Conservation (phyloP, 441 rosid genomes). For the Erodium texanum region DNA sequence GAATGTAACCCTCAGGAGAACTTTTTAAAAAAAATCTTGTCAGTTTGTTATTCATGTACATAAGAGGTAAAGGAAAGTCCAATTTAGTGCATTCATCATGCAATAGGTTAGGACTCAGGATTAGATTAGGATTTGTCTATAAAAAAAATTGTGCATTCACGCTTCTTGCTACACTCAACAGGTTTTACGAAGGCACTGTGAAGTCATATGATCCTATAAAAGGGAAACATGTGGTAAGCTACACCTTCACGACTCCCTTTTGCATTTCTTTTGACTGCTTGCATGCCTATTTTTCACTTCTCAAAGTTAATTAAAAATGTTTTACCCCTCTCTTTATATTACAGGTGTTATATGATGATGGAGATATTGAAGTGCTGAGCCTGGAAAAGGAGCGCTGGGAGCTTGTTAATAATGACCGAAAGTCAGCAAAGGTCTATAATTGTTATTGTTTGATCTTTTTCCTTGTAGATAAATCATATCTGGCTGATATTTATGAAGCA, state of each 20-base stretch:
- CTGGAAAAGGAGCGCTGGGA: slow-evolving; percentile 95
- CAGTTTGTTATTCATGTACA: slow-evolving; percentile 1
- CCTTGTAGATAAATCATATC: slow-evolving; percentile 7
- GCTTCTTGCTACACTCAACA: slow-evolving; percentile 28
- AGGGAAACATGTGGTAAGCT: slow-evolving; percentile 84
- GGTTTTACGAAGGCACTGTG: slow-evolving; percentile 93
- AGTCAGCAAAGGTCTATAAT: slow-evolving; percentile 54
- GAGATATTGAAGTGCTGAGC: slow-evolving; percentile 89
- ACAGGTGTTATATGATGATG: slow-evolving; percentile 88
- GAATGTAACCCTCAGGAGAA: neutral
- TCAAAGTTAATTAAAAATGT: neutral
- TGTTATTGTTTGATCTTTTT: slow-evolving; percentile 9
- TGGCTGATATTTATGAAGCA: slow-evolving; percentile 3
- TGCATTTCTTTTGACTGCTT: neutral
- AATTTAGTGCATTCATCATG: too few species aligned
- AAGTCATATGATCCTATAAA: slow-evolving; percentile 91
- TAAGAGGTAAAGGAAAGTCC: neutral
- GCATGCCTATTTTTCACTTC: slow-evolving; percentile 6
- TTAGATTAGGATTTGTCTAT: neutral
- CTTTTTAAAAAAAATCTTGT: neutral
- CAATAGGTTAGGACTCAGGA: too few species aligned
- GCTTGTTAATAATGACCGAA: slow-evolving; percentile 52
- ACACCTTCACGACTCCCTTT: slow-evolving; percentile 10
- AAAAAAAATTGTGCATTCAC: slow-evolving; percentile 4
- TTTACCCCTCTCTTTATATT: slow-evolving; percentile 16